Evolutionary conservation across 2,329 filamentous ascomycete species (phyloP).

Genomic region (Orbilia brochopaga): DNA sequence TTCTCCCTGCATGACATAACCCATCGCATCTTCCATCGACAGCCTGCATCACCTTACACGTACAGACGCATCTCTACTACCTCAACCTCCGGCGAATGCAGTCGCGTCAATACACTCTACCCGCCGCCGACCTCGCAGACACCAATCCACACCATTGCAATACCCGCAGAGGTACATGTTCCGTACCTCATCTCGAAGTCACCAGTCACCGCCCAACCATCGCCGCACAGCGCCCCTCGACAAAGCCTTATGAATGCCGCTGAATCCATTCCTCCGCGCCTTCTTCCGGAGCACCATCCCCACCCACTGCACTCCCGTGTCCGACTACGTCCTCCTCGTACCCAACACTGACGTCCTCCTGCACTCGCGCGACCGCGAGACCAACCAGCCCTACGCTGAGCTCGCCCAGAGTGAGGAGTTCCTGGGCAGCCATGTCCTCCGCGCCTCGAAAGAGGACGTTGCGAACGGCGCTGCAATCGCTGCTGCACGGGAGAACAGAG

Average conservation of each 20-base stretch:
- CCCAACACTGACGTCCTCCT: constrained; percentile 91
- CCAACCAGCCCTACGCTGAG: constrained; percentile 76
- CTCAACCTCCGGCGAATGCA: too few species aligned
- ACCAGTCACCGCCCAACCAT: constrained; percentile 54
- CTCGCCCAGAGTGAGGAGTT: constrained; percentile 91
- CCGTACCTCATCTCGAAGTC: neutral
- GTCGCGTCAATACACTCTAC: neutral
- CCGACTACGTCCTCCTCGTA: constrained; percentile 92
- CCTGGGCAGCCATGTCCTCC: constrained; percentile 92
- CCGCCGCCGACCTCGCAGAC: neutral
- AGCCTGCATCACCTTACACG: too few species aligned
- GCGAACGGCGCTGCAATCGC: constrained; percentile 60
- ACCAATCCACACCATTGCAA: neutral
- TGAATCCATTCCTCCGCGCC: constrained; percentile 96
- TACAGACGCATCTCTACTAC: too few species aligned
- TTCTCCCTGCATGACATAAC: too few species aligned
- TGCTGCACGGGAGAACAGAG: constrained; percentile 75
- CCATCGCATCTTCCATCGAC: too few species aligned
- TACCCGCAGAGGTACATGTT: neutral
- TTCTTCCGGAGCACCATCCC: constrained; percentile 97
- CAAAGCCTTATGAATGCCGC: constrained; percentile 79
- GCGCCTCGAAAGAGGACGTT: constrained; percentile 67
- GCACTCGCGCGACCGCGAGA: constrained; percentile 84
- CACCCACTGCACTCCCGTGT: constrained; percentile 85
- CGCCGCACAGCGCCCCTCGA: constrained; percentile 61